Percentiles rank a stretch among this genome's conserved stretches.
These are phyloP conservation scores for Neurospora sp. DNA, from an alignment of 495 filamentous ascomycete species.

Conservation along the genomic window DNA sequence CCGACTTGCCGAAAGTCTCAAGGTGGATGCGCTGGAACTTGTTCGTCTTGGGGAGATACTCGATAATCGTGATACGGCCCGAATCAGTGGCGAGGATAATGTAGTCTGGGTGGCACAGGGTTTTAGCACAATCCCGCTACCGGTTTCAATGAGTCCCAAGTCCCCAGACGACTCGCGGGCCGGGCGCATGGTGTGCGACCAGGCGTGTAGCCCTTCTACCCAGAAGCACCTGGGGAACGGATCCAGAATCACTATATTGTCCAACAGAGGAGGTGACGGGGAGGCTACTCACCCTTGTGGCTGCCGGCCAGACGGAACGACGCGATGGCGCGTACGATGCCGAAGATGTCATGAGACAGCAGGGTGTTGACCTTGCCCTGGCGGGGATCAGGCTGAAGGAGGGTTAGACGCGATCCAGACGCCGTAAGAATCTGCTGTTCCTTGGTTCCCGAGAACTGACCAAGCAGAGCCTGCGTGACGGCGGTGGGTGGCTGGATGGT, in stretches of 20 bases:
- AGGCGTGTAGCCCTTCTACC: constrained; percentile 4
- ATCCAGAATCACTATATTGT: constrained; percentile 92
- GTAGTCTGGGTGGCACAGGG: constrained; percentile 58
- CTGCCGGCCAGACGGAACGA: constrained; percentile 87
- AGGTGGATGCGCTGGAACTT: constrained; percentile 81
- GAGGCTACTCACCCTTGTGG: constrained; percentile 76
- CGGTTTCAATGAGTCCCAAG: constrained; percentile 5
- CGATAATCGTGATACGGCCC: constrained; percentile 85
- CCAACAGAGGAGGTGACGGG: constrained; percentile 29
- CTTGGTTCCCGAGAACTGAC: constrained; percentile 88
- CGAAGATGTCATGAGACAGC: constrained; percentile 87
- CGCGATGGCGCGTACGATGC: constrained; percentile 79
- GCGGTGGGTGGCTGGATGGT: constrained; percentile 87
- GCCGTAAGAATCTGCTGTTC: constrained; percentile 96
- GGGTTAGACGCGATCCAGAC: constrained; percentile 77
- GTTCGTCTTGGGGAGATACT: constrained; percentile 82
- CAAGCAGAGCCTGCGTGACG: constrained; percentile 79
- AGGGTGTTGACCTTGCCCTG: constrained; percentile 78
- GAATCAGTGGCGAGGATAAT: constrained; percentile 94
- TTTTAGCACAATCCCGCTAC: constrained; percentile 48
- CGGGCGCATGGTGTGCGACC: constrained; percentile 9
- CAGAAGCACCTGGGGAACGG: constrained; percentile 39
- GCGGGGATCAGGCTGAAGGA: constrained; percentile 75
- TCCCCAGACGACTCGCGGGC: constrained; percentile 12
- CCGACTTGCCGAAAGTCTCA: constrained; percentile 97